phyloP scores from a whole-genome alignment of 2,329 filamentous ascomycete genomes.

The Blumeria graminis region DNA sequence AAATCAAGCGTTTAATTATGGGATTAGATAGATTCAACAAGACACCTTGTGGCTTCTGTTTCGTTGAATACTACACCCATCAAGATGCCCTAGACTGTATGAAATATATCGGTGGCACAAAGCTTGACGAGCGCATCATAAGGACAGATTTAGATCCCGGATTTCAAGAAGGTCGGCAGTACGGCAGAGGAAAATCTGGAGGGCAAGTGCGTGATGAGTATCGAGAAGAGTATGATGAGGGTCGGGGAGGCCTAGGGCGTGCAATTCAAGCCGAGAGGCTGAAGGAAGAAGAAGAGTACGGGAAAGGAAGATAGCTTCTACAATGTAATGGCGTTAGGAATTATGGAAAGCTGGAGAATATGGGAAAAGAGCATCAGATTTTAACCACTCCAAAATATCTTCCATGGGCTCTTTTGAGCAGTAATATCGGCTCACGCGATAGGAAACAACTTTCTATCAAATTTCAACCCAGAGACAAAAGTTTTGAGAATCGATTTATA shows the following conservation, averaged over 20 bases:
- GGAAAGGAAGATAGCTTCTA: conserved; percentile 23
- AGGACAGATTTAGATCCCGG: conserved; percentile 87
- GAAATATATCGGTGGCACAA: conserved; percentile 96
- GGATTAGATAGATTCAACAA: conserved; percentile 91
- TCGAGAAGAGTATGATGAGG: conserved; percentile 87
- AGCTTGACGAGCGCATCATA: conserved; percentile 92
- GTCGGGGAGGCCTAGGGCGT: conserved; percentile 68
- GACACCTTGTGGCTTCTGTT: conserved; percentile 97
- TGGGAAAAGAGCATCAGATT: too few relatives aligned
- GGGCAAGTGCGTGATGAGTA: conserved; percentile 97
- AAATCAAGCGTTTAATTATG: conserved; percentile 97
- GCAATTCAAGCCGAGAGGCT: conserved; percentile 41
- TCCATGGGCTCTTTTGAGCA: too few relatives aligned
- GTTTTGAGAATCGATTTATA: too few relatives aligned
- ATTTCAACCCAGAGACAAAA: too few relatives aligned
- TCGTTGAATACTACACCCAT: conserved; percentile 97
- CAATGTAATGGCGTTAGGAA: too few relatives aligned
- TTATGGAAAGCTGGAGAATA: too few relatives aligned
- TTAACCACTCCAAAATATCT: too few relatives aligned
- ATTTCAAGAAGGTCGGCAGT: conserved; percentile 88
- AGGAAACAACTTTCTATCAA: too few relatives aligned
- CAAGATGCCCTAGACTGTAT: conserved; percentile 92
- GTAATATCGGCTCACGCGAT: too few relatives aligned
- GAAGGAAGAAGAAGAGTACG: conserved; percentile 34
- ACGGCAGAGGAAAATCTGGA: conserved; percentile 82